Evolutionary conservation across 495 filamentous ascomycete genomes (phyloP).

Genomic region (Neurospora sublineolata): DNA sequence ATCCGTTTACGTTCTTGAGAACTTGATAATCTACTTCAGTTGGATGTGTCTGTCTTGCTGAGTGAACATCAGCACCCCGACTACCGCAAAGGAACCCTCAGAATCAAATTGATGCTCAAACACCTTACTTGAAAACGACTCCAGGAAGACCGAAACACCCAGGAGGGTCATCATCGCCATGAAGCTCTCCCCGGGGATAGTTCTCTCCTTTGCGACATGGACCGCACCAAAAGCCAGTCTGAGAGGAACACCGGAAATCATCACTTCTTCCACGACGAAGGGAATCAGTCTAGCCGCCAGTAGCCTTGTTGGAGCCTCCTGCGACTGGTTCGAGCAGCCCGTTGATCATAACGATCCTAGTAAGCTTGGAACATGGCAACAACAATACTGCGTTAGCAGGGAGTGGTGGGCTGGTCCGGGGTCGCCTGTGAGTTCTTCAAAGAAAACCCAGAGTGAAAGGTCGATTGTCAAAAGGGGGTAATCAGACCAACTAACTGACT

Average conservation of each 20-base stretch:
- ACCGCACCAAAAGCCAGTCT: conserved; percentile 7
- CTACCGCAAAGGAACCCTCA: too few species aligned
- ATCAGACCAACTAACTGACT: not conserved
- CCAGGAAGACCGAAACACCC: too few species aligned
- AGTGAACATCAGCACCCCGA: too few species aligned
- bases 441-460: too few species aligned
- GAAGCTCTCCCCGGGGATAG: conserved; percentile 8
- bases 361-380: conserved; percentile 11
- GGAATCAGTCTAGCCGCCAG: conserved; percentile 1
- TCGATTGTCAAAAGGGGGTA: not conserved
- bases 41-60: too few species aligned
- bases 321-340: conserved; percentile 16
- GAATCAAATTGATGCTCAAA: too few species aligned
- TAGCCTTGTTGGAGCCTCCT: conserved; percentile 2
- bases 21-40: too few species aligned
- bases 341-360: conserved; percentile 13
- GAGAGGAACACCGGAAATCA: conserved; percentile 2
- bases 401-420: conserved; percentile 13
- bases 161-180: not conserved
- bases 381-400: conserved; percentile 15
- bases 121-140: too few species aligned
- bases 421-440: conserved; percentile 6
- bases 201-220: conserved; percentile 11
- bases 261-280: not conserved
- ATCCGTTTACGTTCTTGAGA: too few species aligned